Percentiles rank a stretch among this genome's conserved stretches.
Conservation (phyloP, 2,329 filamentous ascomycete species). For the Samsoniella hepiali region DNA sequence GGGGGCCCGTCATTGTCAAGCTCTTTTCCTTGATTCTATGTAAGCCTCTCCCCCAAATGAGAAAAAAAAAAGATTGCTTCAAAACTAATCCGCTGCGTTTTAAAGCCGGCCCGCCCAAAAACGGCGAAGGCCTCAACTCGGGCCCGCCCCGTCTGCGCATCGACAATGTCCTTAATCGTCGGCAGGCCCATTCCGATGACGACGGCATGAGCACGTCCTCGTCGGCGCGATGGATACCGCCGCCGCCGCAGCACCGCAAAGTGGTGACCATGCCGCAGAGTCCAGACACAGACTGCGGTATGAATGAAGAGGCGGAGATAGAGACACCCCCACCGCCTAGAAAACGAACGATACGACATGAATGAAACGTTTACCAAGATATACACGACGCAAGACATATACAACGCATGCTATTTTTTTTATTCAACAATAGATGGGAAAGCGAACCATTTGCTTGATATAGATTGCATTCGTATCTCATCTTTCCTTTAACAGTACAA, state of each 20-base stretch:
- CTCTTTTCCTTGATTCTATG: constrained; percentile 38
- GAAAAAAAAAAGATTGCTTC: neutral
- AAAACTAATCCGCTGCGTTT: neutral
- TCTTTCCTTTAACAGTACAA: neutral
- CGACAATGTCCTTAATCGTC: constrained; percentile 38
- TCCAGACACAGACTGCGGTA: neutral
- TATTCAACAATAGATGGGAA: too few relatives aligned
- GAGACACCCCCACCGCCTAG: neutral
- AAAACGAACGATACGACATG: constrained; percentile 13
- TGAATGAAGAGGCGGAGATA: neutral
- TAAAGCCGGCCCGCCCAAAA: constrained; percentile 37
- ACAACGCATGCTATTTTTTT: too few relatives aligned
- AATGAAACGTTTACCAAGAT: neutral
- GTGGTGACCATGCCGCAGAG: constrained; percentile 3
- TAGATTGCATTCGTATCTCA: neutral
- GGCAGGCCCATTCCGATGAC: constrained; percentile 23
- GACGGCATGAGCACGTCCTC: constrained; percentile 17
- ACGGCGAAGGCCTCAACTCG: constrained; percentile 34
- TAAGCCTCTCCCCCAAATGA: constrained; percentile 23
- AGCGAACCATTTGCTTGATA: neutral
- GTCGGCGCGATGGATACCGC: neutral
- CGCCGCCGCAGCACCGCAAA: neutral
- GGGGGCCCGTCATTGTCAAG: constrained; percentile 40
- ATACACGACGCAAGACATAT: neutral
- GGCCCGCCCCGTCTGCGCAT: constrained; percentile 38